phyloP scores from a whole-genome alignment of 495 filamentous ascomycete species.

The Clohesyomyces aquaticus region DNA sequence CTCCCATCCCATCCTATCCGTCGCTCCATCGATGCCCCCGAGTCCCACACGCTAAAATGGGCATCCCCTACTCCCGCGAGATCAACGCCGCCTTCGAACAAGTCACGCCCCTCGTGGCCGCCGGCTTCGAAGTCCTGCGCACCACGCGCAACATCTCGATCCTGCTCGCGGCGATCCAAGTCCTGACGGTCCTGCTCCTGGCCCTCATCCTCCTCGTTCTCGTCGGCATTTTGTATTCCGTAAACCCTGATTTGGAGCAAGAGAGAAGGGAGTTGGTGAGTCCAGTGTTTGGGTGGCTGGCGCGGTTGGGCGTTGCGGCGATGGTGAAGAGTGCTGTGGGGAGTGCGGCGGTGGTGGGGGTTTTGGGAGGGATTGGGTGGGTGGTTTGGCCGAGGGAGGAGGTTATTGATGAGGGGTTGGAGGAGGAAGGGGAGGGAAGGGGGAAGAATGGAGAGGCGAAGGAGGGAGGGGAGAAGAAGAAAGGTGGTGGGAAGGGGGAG shows the following conservation, averaged over 20 bases:
- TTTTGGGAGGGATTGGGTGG: not conserved
- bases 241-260: conserved; percentile 41
- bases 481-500: conserved; percentile 4
- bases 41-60: no score
- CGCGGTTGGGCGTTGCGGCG: not conserved
- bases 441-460: conserved; percentile 6
- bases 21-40: no score
- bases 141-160: conserved; percentile 45
- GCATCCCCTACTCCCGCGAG: conserved; percentile 45
- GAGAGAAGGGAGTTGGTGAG: conserved; percentile 40
- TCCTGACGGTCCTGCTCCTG: conserved; percentile 40
- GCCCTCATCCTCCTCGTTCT: conserved; percentile 32
- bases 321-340: conserved; percentile 2
- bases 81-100: conserved; percentile 47
- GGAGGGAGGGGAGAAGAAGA: conserved; percentile 4
- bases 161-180: conserved; percentile 39
- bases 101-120: conserved; percentile 46
- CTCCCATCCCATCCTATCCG: no score
- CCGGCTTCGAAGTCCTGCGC: conserved; percentile 43
- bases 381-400: not conserved
- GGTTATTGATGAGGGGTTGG: not conserved
- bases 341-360: not conserved
- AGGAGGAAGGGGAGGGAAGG: conserved; percentile 3
- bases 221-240: conserved; percentile 36
- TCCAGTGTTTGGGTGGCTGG: conserved; percentile 36